These are phyloP conservation scores for Catharanthus roseus DNA, from an alignment of 257 asterid species.

Conservation along the genomic window DNA sequence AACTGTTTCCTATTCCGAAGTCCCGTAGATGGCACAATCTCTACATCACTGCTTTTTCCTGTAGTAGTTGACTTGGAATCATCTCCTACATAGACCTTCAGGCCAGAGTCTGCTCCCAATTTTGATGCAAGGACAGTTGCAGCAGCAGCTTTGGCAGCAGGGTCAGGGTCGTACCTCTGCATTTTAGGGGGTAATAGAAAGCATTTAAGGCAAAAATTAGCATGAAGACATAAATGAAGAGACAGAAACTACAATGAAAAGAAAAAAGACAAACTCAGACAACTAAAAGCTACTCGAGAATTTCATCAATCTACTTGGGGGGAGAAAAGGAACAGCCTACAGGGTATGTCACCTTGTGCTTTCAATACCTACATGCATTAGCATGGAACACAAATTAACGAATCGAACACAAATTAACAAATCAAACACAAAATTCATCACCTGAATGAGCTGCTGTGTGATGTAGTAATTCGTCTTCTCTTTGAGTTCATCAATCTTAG, in stretches of 20 bases:
- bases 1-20: constrained; percentile 55
- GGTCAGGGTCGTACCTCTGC: constrained; percentile 85
- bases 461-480: constrained; percentile 82
- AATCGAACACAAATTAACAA: constrained; percentile 3
- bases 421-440: constrained; percentile 26
- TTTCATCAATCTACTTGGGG: neutral
- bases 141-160: constrained; percentile 88
- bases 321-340: neutral
- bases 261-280: neutral
- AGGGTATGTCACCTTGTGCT: neutral
- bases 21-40: constrained; percentile 41
- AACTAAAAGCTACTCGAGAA: neutral
- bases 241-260: neutral
- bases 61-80: constrained; percentile 37
- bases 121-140: constrained; percentile 77
- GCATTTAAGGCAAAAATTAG: constrained; percentile 1
- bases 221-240: neutral
- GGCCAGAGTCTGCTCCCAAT: constrained; percentile 69
- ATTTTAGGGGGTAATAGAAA: constrained; percentile 24
- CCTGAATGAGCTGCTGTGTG: constrained; percentile 94
- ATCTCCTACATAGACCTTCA: constrained; percentile 48
- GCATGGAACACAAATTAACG: neutral
- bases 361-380: neutral
- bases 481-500: constrained; percentile 81
- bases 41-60: constrained; percentile 56